phyloP scores from a whole-genome alignment of 73 alveolate species.

The Paramecium octaurelia region DNA sequence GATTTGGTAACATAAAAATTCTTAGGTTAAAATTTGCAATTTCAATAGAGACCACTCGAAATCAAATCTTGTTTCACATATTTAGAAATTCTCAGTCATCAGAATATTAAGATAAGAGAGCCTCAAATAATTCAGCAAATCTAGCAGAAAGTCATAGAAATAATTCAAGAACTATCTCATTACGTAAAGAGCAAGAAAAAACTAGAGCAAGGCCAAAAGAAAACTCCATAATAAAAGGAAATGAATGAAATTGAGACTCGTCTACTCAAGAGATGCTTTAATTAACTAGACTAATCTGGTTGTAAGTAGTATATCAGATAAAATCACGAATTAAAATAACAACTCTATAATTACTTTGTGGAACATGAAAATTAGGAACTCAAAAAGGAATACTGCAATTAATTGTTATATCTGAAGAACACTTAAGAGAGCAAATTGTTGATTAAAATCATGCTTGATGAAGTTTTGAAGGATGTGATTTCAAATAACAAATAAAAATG shows the following conservation, averaged over 20 bases:
- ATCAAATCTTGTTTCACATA: neutral
- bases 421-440: neutral
- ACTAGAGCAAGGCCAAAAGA: neutral
- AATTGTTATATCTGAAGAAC: neutral
- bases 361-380: constrained; percentile 27
- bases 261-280: neutral
- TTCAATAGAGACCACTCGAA: neutral
- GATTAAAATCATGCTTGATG: neutral
- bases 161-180: neutral
- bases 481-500: neutral
- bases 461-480: neutral
- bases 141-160: neutral
- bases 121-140: neutral
- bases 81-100: neutral
- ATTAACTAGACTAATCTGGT: neutral
- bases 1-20: neutral
- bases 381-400: neutral
- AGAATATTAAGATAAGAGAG: neutral
- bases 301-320: neutral
- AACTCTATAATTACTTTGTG: neutral
- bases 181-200: neutral
- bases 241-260: neutral
- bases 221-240: neutral
- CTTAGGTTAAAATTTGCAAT: neutral
- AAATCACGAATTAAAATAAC: neutral